Conservation (phyloP, 2,329 filamentous ascomycete genomes). For the Cladophialophora yegresii region DNA sequence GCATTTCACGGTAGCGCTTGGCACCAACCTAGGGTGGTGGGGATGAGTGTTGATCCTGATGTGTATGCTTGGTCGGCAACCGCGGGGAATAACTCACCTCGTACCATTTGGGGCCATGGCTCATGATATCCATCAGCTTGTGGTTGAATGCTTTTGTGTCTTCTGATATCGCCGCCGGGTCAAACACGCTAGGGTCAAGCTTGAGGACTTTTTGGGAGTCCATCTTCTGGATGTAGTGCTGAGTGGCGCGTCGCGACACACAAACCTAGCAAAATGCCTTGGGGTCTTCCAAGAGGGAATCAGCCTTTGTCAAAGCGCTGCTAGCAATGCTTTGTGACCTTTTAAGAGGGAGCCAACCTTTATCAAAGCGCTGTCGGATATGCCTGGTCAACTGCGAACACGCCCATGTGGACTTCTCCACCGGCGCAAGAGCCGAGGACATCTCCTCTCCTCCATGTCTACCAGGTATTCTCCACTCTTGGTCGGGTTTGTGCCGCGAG, state of each 20-base stretch:
- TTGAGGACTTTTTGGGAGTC: conserved; percentile 18
- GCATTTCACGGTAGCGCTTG: conserved; percentile 57
- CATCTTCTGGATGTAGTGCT: conserved; percentile 12
- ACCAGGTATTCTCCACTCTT: background rate
- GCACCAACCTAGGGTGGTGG: conserved; percentile 55
- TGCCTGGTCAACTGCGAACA: background rate
- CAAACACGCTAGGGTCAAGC: conserved; percentile 31
- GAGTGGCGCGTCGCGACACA: too few species aligned
- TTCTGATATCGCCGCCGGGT: conserved; percentile 29
- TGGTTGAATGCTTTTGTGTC: conserved; percentile 35
- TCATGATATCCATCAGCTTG: conserved; percentile 41
- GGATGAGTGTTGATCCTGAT: conserved; percentile 5
- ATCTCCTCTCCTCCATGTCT: conserved; percentile 1
- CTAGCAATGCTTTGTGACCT: background rate
- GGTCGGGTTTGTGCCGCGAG: background rate
- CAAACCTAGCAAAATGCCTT: too few species aligned
- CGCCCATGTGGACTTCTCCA: conserved; percentile 16
- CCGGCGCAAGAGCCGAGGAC: conserved; percentile 10
- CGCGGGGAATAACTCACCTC: conserved; percentile 44
- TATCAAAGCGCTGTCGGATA: background rate
- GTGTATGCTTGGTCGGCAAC: too few species aligned
- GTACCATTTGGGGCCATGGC: conserved; percentile 53
- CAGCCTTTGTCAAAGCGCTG: background rate
- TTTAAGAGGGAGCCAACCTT: background rate
- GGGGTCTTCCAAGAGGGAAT: background rate